Evolutionary conservation across 2,329 filamentous ascomycete species (phyloP), one percentile per base, ranked within the genome.

Genomic region (Aureobasidium leucospermi): DNA sequence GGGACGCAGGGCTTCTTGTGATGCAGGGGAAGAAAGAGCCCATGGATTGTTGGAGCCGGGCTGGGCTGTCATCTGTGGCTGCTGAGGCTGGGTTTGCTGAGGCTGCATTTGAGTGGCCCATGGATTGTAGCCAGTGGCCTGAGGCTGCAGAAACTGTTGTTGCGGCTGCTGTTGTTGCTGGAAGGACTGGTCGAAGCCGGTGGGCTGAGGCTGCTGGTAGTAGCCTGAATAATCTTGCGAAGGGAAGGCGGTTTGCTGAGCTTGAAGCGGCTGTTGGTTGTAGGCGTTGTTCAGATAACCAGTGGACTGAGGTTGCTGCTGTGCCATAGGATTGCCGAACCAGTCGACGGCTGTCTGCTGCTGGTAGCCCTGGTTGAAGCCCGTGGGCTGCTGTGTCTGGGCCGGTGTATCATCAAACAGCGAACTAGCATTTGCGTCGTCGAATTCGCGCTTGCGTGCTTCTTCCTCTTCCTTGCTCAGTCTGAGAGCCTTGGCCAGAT

Each of bases 341-440:
- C 95, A 97, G 75, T 99, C 94, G 16, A 99, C 94, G 11, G 90
- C 90, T 60, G 88, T 88, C 71, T 96, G 93, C 75, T 99, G 94
- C 77, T 97, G 92, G 70, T 99, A 99, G 48, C 93, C 93, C 76
- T 96, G 92, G 74, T 96, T 97, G 78, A 90, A 91, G 38, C 91
- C 93, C 13, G 92, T 97, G 42, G 84, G 85, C 67, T 90, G 87
- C 58, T 84, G 76, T 4, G 79, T 73, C 68, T 86, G 84, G 28
- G 84, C 83, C 6, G 81, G 80, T 29, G 81, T 79, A 66, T 96
- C 89, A 67, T 96, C 92, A 68, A 99, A 97, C n/a, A 99, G 81
- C 19, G 90, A 85, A 49, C 87, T 81, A 19, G 89, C 86, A 69
- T 96, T 96, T 72, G 81, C 87, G 62, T 93, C 87, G 71, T 96